phyloP scores from a whole-genome alignment of 2,329 filamentous ascomycete genomes.

The Scytalidium sp. region DNA sequence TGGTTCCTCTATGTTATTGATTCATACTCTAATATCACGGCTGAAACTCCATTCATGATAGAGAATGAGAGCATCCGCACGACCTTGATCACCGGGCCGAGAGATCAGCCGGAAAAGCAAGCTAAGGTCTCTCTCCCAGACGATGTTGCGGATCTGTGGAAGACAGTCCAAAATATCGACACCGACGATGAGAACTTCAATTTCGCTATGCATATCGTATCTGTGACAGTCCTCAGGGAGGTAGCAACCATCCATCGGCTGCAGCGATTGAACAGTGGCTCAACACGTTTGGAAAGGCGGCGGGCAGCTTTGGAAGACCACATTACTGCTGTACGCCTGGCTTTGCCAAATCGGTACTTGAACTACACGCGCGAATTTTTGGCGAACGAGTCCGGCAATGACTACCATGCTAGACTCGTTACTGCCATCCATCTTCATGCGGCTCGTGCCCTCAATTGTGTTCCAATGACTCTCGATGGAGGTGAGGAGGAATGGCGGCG shows the following conservation, averaged over 20 bases:
- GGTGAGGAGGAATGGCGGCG: constrained; percentile 18
- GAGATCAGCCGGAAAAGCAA: neutral
- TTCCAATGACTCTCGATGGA: constrained; percentile 7
- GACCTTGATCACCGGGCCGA: constrained; percentile 16
- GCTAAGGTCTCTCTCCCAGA: constrained; percentile 7
- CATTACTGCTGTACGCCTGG: constrained; percentile 23
- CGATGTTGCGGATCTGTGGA: constrained; percentile 7
- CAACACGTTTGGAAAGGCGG: constrained; percentile 13
- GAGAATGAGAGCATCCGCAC: constrained; percentile 27
- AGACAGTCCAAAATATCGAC: constrained; percentile 15
- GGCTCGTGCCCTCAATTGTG: constrained; percentile 15
- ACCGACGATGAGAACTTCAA: constrained; percentile 13
- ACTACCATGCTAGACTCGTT: constrained; percentile 24
- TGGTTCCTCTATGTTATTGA: constrained; percentile 35
- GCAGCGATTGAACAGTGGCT: constrained; percentile 6
- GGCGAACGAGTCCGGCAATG: constrained; percentile 20
- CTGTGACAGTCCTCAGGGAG: constrained; percentile 23
- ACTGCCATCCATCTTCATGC: constrained; percentile 25
- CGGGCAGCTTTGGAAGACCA: constrained; percentile 14
- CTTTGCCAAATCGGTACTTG: constrained; percentile 28
- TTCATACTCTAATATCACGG: constrained; percentile 32
- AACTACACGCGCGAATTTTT: constrained; percentile 29
- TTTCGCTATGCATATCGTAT: constrained; percentile 27
- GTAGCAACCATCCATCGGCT: constrained; percentile 21
- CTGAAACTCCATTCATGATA: constrained; percentile 24